A percentile compares a stretch with the other conserved stretches of the same genome.
phyloP scores from a whole-genome alignment of 2,329 filamentous ascomycete species.

The Calcarisporium arbuscula region DNA sequence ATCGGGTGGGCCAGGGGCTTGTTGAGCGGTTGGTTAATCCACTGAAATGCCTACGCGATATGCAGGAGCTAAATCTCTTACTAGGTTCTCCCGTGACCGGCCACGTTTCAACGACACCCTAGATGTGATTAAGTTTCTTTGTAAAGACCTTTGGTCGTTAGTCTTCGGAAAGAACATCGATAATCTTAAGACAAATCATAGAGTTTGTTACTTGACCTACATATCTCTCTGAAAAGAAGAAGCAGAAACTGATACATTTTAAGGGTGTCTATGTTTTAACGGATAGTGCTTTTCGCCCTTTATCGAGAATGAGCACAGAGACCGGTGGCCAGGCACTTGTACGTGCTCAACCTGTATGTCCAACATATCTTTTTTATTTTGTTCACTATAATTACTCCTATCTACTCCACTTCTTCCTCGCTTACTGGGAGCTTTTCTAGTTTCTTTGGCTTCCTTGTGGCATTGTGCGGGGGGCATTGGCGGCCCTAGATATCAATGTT shows the following conservation, averaged over 20 bases:
- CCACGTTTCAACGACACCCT: constrained; percentile 88
- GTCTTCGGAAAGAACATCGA: constrained; percentile 97
- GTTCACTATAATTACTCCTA: no score
- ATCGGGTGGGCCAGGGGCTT: constrained; percentile 85
- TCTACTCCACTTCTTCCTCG: constrained; percentile 6
- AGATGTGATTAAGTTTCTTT: constrained; percentile 96
- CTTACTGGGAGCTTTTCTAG: constrained; percentile 35
- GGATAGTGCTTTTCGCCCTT: constrained; percentile 83
- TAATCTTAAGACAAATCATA: constrained; percentile 96
- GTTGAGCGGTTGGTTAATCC: constrained; percentile 66
- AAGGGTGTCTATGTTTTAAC: constrained; percentile 94
- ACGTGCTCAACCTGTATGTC: constrained; percentile 70
- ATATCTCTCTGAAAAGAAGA: not conserved
- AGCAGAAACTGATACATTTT: constrained; percentile 6
- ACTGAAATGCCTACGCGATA: not conserved
- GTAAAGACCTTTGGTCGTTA: constrained; percentile 95
- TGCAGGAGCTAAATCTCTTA: not conserved
- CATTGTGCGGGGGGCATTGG: constrained; percentile 82
- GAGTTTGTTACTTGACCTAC: constrained; percentile 42
- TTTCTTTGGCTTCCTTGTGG: constrained; percentile 96
- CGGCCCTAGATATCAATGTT: constrained; percentile 84
- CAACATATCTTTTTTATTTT: not conserved
- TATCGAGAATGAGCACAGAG: constrained; percentile 84
- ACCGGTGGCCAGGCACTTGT: constrained; percentile 64
- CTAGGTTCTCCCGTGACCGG: constrained; percentile 72